Base-by-base conservation (phyloP, 768 basidiomycete species). In the Mrakia hoshinonis region DNA sequence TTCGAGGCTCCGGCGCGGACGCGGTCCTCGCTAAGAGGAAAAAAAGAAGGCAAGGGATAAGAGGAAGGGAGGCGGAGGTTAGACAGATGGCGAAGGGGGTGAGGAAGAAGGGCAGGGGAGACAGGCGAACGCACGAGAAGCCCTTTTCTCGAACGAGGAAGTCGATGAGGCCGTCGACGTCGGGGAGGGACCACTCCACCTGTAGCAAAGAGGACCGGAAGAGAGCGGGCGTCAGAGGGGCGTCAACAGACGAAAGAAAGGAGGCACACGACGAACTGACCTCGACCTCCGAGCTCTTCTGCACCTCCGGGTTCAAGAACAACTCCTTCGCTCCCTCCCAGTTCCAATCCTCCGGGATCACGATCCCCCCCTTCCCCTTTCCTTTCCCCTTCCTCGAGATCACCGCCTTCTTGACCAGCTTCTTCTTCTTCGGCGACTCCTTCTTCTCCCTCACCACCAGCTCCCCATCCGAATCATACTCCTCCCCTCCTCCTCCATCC, bases 1-100 rank as follows among this genome's bases (percentile, higher is more conserved):
- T 97, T 96, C 58, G 96, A 92, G 4, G 91, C 94, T 31, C 93
- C 93, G 78, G 90, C 93, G 38, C 95, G 87, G 3, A 99, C 92
- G 26, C 96, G 89, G 12, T 99, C 96, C 83, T 98, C 96, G 75
- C 95, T 98, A 54, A 20, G n/a, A 52, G 22, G 31, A 43, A 20
- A 63, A 0, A 26, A n/a, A 70, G 12, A 60, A 36, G 61, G 51
- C 36, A 51, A 38, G 75, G 70, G 39, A 74, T 60, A 18, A 26
- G 43, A 58, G 51, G 24, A 18, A 52, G 36, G 49, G 34, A 24
- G 31, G 49, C n/a, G n/a, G n/a, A n/a, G n/a, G n/a, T n/a, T n/a
- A n/a, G n/a, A n/a, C n/a, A n/a, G n/a, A n/a, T n/a, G n/a, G n/a
- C n/a, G n/a, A n/a, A n/a, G n/a, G n/a, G n/a, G n/a, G n/a, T n/a